These are phyloP conservation scores for Chamaecyparis obtusa DNA, from an alignment of 75 land plant species.

Conservation along the genomic window DNA sequence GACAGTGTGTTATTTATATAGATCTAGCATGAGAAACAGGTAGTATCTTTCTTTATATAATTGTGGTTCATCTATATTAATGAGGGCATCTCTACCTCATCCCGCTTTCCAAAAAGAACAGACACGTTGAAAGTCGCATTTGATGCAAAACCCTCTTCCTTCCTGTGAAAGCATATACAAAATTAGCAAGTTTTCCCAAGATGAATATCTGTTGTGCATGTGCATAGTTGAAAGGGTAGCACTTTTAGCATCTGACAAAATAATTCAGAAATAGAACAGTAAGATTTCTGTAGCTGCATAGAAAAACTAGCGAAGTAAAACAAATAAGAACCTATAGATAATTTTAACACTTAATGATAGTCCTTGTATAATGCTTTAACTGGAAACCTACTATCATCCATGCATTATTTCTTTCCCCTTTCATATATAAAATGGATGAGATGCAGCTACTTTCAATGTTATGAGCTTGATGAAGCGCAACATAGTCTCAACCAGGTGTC, in stretches of 20 bases:
- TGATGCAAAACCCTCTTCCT: slow-evolving; percentile 60
- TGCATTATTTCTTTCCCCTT: neutral
- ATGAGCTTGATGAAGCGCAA: neutral
- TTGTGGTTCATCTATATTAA: neutral
- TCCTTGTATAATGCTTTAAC: neutral
- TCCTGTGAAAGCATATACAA: slow-evolving; percentile 24
- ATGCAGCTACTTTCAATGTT: neutral
- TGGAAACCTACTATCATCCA: neutral
- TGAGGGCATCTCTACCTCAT: slow-evolving; percentile 50
- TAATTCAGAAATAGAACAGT: neutral
- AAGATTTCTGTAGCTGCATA: neutral
- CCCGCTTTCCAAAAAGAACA: slow-evolving; percentile 77
- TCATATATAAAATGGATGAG: neutral
- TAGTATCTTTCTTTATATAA: neutral
- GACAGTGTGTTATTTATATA: neutral
- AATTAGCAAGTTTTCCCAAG: neutral
- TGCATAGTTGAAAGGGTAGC: neutral
- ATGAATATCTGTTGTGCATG: neutral
- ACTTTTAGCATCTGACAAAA: neutral
- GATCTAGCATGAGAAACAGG: neutral
- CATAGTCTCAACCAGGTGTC: neutral
- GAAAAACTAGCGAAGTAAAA: neutral
- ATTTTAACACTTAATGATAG: neutral
- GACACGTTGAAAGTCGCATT: slow-evolving; percentile 64
- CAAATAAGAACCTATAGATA: neutral